These are phyloP conservation scores for Orbilia javanica DNA, from an alignment of 2,329 filamentous ascomycete species.

Conservation along the genomic window DNA sequence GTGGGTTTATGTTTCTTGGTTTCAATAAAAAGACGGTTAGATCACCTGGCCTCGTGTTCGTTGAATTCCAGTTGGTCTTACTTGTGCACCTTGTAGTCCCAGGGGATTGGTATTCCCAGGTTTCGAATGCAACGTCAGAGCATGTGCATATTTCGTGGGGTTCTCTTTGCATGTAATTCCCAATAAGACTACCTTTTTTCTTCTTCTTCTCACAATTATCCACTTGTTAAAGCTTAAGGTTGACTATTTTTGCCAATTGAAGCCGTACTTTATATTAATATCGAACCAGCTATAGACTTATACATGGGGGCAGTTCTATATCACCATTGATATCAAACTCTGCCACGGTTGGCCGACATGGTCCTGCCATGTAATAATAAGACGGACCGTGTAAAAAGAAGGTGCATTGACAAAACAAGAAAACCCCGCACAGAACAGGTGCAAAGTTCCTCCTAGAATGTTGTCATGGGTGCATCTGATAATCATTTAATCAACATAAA, in stretches of 20 bases:
- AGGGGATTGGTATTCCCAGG: constrained; percentile 36
- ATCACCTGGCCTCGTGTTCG: constrained; percentile 48
- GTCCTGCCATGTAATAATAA: constrained; percentile 14
- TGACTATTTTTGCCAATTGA: constrained; percentile 34
- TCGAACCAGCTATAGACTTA: constrained; percentile 10
- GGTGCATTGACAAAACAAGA: constrained; percentile 27
- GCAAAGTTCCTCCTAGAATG: constrained; percentile 1
- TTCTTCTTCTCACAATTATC: not conserved
- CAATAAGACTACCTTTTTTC: not conserved
- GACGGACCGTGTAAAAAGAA: constrained; percentile 37
- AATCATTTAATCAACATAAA: constrained; percentile 47
- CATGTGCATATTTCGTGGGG: constrained; percentile 33
- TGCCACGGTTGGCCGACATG: constrained; percentile 28
- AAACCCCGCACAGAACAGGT: constrained; percentile 40
- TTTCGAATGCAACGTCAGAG: constrained; percentile 46
- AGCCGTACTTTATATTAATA: constrained; percentile 34
- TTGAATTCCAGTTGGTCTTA: constrained; percentile 22
- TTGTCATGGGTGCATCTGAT: constrained; percentile 37
- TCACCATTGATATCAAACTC: constrained; percentile 33
- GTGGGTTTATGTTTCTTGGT: constrained; percentile 12
- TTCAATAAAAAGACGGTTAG: constrained; percentile 24
- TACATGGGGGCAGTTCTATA: constrained; percentile 39
- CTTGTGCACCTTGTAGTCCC: constrained; percentile 28
- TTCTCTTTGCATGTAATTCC: constrained; percentile 22
- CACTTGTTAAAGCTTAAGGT: constrained; percentile 9